phyloP scores from a whole-genome alignment of 805 yeast genomes.

The Ogataea paraovalis region DNA sequence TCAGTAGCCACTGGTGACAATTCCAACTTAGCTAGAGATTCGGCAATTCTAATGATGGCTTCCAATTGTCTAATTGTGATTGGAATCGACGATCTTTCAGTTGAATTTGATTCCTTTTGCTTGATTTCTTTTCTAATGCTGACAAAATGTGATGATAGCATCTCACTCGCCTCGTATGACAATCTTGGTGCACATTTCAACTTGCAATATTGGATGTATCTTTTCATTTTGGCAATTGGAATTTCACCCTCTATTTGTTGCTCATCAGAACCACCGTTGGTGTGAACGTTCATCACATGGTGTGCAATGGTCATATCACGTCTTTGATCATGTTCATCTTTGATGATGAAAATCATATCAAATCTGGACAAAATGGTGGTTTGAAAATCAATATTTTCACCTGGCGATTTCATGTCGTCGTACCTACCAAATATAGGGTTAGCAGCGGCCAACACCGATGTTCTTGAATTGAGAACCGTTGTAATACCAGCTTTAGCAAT shows the following conservation, averaged over 20 bases:
- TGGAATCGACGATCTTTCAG: conserved; percentile 92
- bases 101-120: conserved; percentile 71
- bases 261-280: conserved; percentile 55
- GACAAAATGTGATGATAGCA: conserved; percentile 87
- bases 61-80: conserved; percentile 96
- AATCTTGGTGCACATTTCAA: conserved; percentile 89
- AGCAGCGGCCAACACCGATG: conserved; percentile 96
- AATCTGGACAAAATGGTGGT: conserved; percentile 95
- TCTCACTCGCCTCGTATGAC: conserved; percentile 84
- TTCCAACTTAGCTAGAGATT: conserved; percentile 83
- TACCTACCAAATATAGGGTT: conserved; percentile 96
- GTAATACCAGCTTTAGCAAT: conserved; percentile 99
- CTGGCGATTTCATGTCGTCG: conserved; percentile 93
- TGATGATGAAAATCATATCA: conserved; percentile 96
- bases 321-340: conserved; percentile 85
- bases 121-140: conserved; percentile 82
- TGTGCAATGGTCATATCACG: conserved; percentile 88
- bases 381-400: conserved; percentile 97
- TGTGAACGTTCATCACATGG: conserved; percentile 93
- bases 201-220: conserved; percentile 88
- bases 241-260: conserved; percentile 72
- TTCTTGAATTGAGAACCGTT: conserved; percentile 91
- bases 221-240: conserved; percentile 84
- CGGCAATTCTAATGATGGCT: conserved; percentile 94
- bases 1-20: conserved; percentile 80